Evolutionary conservation across 768 basidiomycete species (phyloP).

Genomic region (Naganishia randhawae): DNA sequence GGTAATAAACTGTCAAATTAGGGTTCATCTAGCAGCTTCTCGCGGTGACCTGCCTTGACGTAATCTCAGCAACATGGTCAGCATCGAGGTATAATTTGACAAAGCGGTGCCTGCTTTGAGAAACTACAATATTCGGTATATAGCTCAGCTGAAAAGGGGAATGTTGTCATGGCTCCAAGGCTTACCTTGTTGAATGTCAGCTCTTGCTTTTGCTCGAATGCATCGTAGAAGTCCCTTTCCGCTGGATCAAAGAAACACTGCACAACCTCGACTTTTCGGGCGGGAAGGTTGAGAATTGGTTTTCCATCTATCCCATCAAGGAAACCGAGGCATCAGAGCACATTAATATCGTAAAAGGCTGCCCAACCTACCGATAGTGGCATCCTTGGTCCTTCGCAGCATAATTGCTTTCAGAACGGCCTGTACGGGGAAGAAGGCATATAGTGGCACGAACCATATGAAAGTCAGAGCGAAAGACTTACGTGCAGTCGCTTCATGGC

Average conservation of each 20-base stretch:
- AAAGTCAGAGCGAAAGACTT: conserved; percentile 22
- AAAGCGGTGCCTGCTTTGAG: conserved; percentile 44
- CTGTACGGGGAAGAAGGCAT: conserved; percentile 46
- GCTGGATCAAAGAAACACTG: conserved; percentile 71
- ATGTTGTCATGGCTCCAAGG: conserved; percentile 22
- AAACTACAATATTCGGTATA: conserved; percentile 35
- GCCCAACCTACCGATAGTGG: conserved; percentile 39
- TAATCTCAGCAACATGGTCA: conserved; percentile 61
- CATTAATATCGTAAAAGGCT: neutral
- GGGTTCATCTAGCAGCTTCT: neutral
- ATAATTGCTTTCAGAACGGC: conserved; percentile 79
- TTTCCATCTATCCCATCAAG: conserved; percentile 65
- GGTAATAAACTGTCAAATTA: neutral
- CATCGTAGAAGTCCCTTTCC: conserved; percentile 75
- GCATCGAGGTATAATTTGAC: conserved; percentile 51
- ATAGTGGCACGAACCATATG: neutral
- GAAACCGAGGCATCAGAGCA: neutral
- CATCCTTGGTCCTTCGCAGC: conserved; percentile 76
- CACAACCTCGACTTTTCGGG: conserved; percentile 65
- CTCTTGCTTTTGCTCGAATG: conserved; percentile 60
- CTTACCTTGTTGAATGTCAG: conserved; percentile 59
- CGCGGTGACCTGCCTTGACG: conserved; percentile 67
- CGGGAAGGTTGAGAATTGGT: conserved; percentile 73
- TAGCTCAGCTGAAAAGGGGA: conserved; percentile 51
- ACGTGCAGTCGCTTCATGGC: conserved; percentile 85